phyloP scores from a whole-genome alignment of 1,284 basidiomycete species.

The Marasmius fiardii region DNA sequence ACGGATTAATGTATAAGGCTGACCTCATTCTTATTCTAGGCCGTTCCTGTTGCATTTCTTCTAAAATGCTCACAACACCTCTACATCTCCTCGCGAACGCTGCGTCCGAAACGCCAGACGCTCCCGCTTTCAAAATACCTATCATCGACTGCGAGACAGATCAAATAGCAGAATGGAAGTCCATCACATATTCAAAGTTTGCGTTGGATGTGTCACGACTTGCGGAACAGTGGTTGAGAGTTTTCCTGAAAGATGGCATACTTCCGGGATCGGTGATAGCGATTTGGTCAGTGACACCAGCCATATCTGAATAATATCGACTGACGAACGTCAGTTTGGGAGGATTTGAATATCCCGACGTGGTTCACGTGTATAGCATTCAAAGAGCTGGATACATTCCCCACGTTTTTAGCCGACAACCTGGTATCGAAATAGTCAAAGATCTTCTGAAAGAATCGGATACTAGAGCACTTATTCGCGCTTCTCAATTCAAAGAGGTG shows the following conservation, averaged over 20 bases:
- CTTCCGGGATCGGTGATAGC: constrained; percentile 51
- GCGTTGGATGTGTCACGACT: too few relatives aligned
- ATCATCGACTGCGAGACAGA: too few relatives aligned
- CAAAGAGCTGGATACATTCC: constrained; percentile 62
- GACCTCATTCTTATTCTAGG: too few relatives aligned
- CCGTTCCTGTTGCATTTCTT: too few relatives aligned
- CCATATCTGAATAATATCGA: neutral
- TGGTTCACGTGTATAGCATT: constrained; percentile 60
- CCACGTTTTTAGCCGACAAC: constrained; percentile 60
- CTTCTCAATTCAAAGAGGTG: constrained; percentile 17
- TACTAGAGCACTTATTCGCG: constrained; percentile 50
- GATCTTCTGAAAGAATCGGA: constrained; percentile 48
- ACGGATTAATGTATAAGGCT: too few relatives aligned
- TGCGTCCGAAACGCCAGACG: too few relatives aligned
- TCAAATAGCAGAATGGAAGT: too few relatives aligned
- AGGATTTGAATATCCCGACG: constrained; percentile 57
- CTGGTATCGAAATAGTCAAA: constrained; percentile 53
- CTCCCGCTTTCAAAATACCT: too few relatives aligned
- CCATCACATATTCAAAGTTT: too few relatives aligned
- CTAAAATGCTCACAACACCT: too few relatives aligned
- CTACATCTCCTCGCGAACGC: too few relatives aligned
- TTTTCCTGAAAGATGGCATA: constrained; percentile 38
- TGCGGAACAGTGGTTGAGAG: too few relatives aligned
- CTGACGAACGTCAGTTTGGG: constrained; percentile 41
- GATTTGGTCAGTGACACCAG: constrained; percentile 46